phyloP scores from a whole-genome alignment of 805 yeast genomes.

The Zygotorulaspora chibaensis region DNA sequence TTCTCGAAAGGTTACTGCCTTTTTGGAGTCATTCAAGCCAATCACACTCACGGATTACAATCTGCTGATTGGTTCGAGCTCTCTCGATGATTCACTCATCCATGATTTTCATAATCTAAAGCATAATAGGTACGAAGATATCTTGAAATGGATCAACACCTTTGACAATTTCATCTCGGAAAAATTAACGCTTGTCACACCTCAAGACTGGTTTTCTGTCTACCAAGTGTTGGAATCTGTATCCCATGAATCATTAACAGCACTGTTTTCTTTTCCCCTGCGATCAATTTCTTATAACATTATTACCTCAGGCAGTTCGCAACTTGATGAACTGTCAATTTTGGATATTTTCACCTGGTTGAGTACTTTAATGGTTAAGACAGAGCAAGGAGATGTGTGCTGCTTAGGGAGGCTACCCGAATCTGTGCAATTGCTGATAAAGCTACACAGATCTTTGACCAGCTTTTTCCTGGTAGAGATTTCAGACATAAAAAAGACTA shows the following conservation, averaged over 20 bases:
- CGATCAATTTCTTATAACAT: slow-evolving; percentile 16
- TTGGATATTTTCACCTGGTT: slow-evolving; percentile 71
- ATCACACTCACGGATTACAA: slow-evolving; percentile 18
- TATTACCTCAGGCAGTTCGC: slow-evolving; percentile 23
- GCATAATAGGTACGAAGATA: slow-evolving; percentile 34
- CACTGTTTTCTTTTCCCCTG: slow-evolving; percentile 43
- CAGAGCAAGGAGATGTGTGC: slow-evolving; percentile 34
- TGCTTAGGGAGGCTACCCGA: slow-evolving; percentile 56
- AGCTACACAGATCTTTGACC: slow-evolving; percentile 63
- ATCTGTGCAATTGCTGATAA: slow-evolving; percentile 60
- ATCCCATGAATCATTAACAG: slow-evolving; percentile 50
- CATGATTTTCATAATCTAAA: slow-evolving; percentile 16
- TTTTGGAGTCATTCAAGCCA: slow-evolving; percentile 18
- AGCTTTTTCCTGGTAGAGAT: slow-evolving; percentile 61
- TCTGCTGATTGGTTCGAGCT: slow-evolving; percentile 8
- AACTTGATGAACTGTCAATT: slow-evolving; percentile 53
- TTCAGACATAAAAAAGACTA: slow-evolving; percentile 53
- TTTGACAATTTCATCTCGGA: slow-evolving; percentile 59
- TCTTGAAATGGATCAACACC: slow-evolving; percentile 58
- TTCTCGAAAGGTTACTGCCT: slow-evolving; percentile 21
- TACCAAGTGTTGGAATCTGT: slow-evolving; percentile 71
- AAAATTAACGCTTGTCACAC: slow-evolving; percentile 43
- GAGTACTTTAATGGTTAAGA: slow-evolving; percentile 48
- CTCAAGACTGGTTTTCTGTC: slow-evolving; percentile 74
- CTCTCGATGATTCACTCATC: slow-evolving; percentile 33